A percentile compares a stretch with the other conserved stretches of the same genome.
phyloP scores from a whole-genome alignment of 768 basidiomycete genomes.

The Auricularia heimuer region DNA sequence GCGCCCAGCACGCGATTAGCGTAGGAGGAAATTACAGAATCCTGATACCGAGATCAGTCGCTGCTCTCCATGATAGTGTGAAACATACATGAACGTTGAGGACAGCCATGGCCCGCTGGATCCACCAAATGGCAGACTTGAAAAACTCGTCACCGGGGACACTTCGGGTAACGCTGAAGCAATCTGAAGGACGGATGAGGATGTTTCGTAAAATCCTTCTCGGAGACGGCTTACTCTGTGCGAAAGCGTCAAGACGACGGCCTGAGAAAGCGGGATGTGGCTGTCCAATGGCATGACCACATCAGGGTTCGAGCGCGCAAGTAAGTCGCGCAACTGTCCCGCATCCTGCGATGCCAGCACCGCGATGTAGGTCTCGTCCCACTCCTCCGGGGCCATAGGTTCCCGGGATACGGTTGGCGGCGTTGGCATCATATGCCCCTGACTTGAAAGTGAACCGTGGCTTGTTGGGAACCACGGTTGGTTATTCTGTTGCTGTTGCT shows the following conservation, averaged over 20 bases:
- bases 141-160: constrained; percentile 67
- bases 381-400: constrained; percentile 40
- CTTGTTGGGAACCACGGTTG: neutral
- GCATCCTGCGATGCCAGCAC: constrained; percentile 69
- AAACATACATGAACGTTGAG: constrained; percentile 60
- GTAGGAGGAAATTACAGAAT: constrained; percentile 75
- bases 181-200: constrained; percentile 34
- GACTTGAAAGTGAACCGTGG: constrained; percentile 37
- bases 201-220: constrained; percentile 4
- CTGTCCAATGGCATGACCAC: constrained; percentile 70
- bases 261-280: constrained; percentile 64
- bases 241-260: constrained; percentile 73
- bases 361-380: constrained; percentile 75
- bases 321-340: constrained; percentile 61
- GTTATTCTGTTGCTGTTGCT: constrained; percentile 9
- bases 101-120: constrained; percentile 61
- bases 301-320: constrained; percentile 68
- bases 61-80: no score
- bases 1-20: constrained; percentile 71
- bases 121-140: constrained; percentile 80
- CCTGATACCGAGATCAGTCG: constrained; percentile 28
- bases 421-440: constrained; percentile 15
- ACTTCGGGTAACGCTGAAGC: constrained; percentile 66
- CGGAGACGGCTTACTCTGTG: constrained; percentile 52
- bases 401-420: neutral